Base-by-base conservation (phyloP, 257 asterid species). In the Solanum habrochaites region DNA sequence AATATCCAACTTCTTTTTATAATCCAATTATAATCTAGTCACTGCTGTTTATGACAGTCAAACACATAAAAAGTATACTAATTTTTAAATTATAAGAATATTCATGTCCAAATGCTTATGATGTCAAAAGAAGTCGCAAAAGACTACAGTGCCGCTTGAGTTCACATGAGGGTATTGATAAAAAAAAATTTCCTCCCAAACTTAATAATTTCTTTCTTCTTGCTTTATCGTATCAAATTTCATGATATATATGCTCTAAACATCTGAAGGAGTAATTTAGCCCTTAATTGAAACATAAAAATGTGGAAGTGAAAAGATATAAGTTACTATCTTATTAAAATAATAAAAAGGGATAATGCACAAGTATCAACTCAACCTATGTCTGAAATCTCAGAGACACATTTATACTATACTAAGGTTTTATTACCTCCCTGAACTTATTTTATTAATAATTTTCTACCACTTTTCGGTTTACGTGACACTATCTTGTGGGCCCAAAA, bases 321-420 rank as follows among this genome's bases (percentile, higher is more conserved):
- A 49, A 49, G 60, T 23, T 49, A 49, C 15, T 20, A 5, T 15
- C 58, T 0, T 16, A 3, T 49, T 49, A 15, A 49, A 49, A 15
- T 49, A 15, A 4, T 32, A 32, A 4, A 32, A 32, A 32, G 5
- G 35, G 35, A 32, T 32, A 32, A 32, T 32, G 35, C 5, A 32
- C 5, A 32, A 32, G 1, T 32, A 32, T 0, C 3, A 0, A 0
- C 1, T 0, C 1, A 32, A 32, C 1, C 0, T 32, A 32, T 32
- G 35, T 4, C 5, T 0, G 1, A 32, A 32, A 32, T 32, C 32
- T 32, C 0, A 32, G 35, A 32, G 35, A 32, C 35, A 32, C 5
- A 32, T 4, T 32, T 32, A 32, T 32, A 4, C 35, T 32, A 32
- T 32, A 32, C 5, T 32, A 32, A 32, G 35, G 35, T 32, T 0